Evolutionary conservation across 176 grass and related monocot species (phyloP).

Genomic region (Aegilops umbellulata): DNA sequence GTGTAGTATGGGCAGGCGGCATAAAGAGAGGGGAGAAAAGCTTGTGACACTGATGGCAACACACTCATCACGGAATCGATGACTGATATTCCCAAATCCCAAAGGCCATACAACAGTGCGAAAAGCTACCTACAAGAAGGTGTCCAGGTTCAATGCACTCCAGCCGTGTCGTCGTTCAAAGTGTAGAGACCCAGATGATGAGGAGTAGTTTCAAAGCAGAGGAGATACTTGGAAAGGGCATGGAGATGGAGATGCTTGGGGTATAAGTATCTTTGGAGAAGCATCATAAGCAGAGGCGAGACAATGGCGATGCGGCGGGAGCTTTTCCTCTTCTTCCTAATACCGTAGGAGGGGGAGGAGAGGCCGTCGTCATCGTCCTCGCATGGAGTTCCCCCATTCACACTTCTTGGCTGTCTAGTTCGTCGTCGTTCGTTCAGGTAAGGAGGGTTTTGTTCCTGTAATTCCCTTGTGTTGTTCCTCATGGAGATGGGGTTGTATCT

Average conservation of each 20-base stretch:
- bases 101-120: background rate
- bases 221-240: background rate
- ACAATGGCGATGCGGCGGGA: background rate
- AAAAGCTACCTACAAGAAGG: background rate
- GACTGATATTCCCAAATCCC: background rate
- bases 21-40: background rate
- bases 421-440: background rate
- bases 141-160: background rate
- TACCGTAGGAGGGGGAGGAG: background rate
- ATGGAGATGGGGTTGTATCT: background rate
- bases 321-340: background rate
- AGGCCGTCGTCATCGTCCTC: background rate
- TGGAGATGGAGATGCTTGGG: background rate
- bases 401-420: background rate
- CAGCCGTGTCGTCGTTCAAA: background rate
- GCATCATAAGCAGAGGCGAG: background rate
- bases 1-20: background rate
- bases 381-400: background rate
- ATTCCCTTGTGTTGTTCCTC: too few relatives aligned
- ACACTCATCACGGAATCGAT: background rate
- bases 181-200: background rate
- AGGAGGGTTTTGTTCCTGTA: too few relatives aligned
- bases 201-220: background rate
- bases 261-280: background rate
- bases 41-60: background rate